Percentiles rank a stretch among this genome's conserved stretches.
Conservation (phyloP, 257 asterid species). For the Przewalskia tangutica region DNA sequence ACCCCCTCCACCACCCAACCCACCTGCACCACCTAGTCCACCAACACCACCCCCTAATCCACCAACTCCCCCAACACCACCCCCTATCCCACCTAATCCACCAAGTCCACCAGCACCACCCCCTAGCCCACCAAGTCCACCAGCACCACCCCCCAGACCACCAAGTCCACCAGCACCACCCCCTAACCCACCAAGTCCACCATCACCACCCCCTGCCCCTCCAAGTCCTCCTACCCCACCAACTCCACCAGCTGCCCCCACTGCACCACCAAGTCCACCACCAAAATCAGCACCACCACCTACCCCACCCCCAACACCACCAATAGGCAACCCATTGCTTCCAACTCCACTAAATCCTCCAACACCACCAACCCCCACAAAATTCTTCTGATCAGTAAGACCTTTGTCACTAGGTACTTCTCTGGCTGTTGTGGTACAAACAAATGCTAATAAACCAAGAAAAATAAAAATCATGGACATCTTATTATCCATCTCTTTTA, state of each 20-base stretch:
- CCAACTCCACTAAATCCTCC: conserved; percentile 12
- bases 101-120: background rate
- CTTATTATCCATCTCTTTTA: conserved; percentile 17
- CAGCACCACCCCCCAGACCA: background rate
- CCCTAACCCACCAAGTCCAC: conserved; percentile 1
- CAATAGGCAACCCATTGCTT: conserved; percentile 1
- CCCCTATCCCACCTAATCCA: background rate
- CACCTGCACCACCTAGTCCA: conserved; percentile 7
- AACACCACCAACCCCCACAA: conserved; percentile 15
- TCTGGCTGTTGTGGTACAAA: conserved; percentile 20
- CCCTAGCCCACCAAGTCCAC: conserved; percentile 1
- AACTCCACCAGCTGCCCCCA: background rate
- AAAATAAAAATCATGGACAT: conserved; percentile 3
- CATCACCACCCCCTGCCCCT: background rate
- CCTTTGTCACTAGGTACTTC: conserved; percentile 22
- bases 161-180: conserved; percentile 1
- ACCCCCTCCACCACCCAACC: conserved; percentile 5
- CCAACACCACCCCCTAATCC: background rate
- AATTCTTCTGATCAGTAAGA: conserved; percentile 28
- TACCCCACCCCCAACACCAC: conserved; percentile 4
- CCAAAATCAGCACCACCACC: conserved; percentile 6
- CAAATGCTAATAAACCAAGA: conserved; percentile 15
- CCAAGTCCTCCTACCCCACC: background rate
- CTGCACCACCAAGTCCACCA: background rate
- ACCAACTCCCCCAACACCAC: background rate